phyloP scores from a whole-genome alignment of 345 rosid species.

The Acer saccharum region DNA sequence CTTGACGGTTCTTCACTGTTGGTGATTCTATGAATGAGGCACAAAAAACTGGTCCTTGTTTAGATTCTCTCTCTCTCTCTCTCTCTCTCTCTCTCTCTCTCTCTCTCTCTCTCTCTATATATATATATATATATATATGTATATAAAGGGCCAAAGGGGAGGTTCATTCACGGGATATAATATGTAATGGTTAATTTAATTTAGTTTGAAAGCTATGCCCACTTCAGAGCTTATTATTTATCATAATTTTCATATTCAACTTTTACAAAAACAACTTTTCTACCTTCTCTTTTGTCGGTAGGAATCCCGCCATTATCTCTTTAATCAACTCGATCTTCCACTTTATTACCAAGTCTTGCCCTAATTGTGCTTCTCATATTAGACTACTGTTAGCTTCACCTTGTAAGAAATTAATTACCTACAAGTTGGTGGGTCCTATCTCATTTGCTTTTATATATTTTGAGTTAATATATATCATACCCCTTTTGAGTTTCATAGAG shows the following conservation, averaged over 20 bases:
- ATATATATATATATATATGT: too few species aligned
- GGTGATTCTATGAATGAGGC: neutral
- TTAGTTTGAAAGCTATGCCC: constrained; percentile 2
- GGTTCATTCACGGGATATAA: neutral
- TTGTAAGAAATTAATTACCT: neutral
- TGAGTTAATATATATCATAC: neutral
- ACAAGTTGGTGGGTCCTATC: neutral
- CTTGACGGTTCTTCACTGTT: neutral
- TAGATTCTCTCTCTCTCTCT: too few species aligned
- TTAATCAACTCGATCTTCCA: neutral
- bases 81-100: too few species aligned
- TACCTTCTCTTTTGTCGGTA: constrained; percentile 16
- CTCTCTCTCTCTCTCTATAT: too few species aligned
- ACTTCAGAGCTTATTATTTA: neutral
- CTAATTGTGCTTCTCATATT: neutral
- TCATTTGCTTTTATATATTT: neutral
- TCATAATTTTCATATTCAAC: neutral
- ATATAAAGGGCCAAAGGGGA: too few species aligned
- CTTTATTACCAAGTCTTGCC: constrained; percentile 8
- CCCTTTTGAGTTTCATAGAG: constrained; percentile 3
- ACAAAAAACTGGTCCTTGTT: neutral
- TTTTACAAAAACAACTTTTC: neutral
- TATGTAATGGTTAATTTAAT: neutral
- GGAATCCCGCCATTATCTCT: constrained; percentile 5
- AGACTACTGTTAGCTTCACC: constrained; percentile 3